Conservation (phyloP, 352 stramenopile genomes). For the Phytopythium cucurbitacearum region DNA sequence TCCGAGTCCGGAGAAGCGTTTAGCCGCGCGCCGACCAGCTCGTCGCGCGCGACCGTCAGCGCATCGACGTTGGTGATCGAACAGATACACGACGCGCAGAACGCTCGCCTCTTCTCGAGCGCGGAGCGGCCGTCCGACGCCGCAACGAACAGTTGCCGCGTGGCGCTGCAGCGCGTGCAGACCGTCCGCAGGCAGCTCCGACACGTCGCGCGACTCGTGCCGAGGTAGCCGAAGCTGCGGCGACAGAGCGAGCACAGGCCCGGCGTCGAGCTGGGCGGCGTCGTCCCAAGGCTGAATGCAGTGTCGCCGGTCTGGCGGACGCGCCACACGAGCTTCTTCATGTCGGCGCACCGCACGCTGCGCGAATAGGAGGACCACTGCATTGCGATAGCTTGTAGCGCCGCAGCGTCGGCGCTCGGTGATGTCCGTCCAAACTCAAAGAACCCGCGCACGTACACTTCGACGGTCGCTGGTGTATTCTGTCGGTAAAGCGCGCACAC, state of each 20-base stretch:
- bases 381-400: constrained; percentile 20
- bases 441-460: constrained; percentile 28
- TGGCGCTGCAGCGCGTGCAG: constrained; percentile 23
- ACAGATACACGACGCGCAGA: constrained; percentile 20
- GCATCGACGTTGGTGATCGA: constrained; percentile 12
- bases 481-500: constrained; percentile 33
- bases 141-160: constrained; percentile 20
- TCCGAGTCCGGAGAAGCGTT: no score
- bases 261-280: constrained; percentile 1
- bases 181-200: constrained; percentile 17
- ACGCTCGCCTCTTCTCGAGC: constrained; percentile 23
- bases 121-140: constrained; percentile 20
- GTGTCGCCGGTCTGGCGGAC: constrained; percentile 19
- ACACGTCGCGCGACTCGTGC: constrained; percentile 17
- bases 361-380: constrained; percentile 27
- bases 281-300: constrained; percentile 1
- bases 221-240: constrained; percentile 24
- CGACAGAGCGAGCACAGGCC: constrained; percentile 13
- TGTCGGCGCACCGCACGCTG: constrained; percentile 24
- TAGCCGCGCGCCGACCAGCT: no score
- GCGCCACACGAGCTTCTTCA: constrained; percentile 34
- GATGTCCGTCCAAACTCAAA: constrained; percentile 19
- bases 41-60: background rate
- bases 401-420: constrained; percentile 9
- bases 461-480: constrained; percentile 18